Conservation (phyloP, 2,329 filamentous ascomycete species). For the Rutstroemia sp. region DNA sequence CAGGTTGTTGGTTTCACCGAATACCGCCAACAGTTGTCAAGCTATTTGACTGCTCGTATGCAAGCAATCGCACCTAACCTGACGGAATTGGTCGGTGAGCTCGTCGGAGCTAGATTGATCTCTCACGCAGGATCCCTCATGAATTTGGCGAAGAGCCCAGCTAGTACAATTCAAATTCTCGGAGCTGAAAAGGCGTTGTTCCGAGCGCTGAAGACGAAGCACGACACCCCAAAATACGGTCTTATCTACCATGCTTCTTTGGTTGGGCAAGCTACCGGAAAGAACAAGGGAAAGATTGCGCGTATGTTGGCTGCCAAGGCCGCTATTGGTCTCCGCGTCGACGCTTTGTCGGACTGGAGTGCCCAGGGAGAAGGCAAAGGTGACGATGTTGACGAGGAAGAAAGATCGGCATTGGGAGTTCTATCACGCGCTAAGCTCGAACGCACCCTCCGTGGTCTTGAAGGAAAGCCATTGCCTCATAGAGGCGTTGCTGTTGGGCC, state of each 20-base stretch:
- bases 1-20: constrained; percentile 90
- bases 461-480: constrained; percentile 81
- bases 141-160: constrained; percentile 90
- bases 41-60: constrained; percentile 90
- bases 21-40: constrained; percentile 79
- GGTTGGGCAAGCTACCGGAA: constrained; percentile 92
- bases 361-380: constrained; percentile 58
- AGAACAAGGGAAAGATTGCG: constrained; percentile 99
- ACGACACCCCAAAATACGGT: constrained; percentile 98
- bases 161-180: constrained; percentile 94
- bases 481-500: constrained; percentile 69
- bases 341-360: constrained; percentile 75
- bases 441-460: constrained; percentile 67
- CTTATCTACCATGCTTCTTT: constrained; percentile 87
- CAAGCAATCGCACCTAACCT: constrained; percentile 94
- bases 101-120: constrained; percentile 91
- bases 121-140: constrained; percentile 90
- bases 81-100: constrained; percentile 84
- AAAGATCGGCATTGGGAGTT: constrained; percentile 74
- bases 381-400: constrained; percentile 72
- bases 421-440: constrained; percentile 66
- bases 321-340: constrained; percentile 85
- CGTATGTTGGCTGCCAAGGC: constrained; percentile 93
- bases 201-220: constrained; percentile 97
- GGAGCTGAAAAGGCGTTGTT: constrained; percentile 98